Evolutionary conservation across 108 stramenopile species (phyloP), one percentile per base, ranked within the genome.

Genomic region (Skeletonema potamos): DNA sequence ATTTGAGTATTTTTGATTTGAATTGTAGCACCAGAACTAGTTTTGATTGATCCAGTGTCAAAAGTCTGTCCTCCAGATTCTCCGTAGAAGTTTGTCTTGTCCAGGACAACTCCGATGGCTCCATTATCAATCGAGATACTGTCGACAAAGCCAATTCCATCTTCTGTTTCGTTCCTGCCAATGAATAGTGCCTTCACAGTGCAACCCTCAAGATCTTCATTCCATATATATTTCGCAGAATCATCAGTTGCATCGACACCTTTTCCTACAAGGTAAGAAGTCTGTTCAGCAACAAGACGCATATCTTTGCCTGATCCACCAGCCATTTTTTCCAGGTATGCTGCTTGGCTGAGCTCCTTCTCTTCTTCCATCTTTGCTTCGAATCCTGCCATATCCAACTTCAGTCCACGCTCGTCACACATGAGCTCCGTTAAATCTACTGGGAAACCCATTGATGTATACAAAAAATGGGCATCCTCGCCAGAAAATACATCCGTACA

Each of bases 381-480:
- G 79, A 97, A 99, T 29, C 93, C 97, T 27, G 81, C 94, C 51
- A 70, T 79, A 77, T 99, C 98, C 26, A 99, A 80, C 18, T 84
- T 92, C 70, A 99, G 63, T n/a, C 95, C 97, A 54, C 78, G 70
- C 77, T 99, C 99, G 84, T 97, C 99, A 17, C 96, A 96, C 99
- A 99, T 99, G 82, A 98, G 93, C 73, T 97, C 88, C 6, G 97
- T 98, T 79, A 99, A 86, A 75, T 99, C 99, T 22, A 97, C 70
- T 7, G 99, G 99, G 77, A 99, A 99, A 72, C 99, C 99, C 96
- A 98, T 96, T 58, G 96, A 85, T 9, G 92, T 84, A 90, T 97
- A 99, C 70, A 99, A 87, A 58, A 93, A 87, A 86, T 94, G 93
- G 29, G 98, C 97, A 74, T 96, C 92, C 17, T 82, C 77, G n/a